Evolutionary conservation across 176 grass and related monocot species (phyloP).

Genomic region (Aegilops umbellulata): DNA sequence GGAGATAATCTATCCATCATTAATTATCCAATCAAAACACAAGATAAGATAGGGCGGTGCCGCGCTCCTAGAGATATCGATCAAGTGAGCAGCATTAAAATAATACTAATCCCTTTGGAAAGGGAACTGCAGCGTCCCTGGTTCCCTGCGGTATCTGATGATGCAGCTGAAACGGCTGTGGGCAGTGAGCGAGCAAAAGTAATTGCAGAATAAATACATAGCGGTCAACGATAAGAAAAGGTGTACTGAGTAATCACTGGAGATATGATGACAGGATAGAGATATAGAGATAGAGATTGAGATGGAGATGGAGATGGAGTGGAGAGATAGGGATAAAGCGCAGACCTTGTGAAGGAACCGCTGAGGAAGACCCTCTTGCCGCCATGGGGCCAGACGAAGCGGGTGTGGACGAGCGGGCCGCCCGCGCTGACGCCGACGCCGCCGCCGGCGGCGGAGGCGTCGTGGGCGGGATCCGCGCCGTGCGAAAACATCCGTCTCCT

Average conservation of each 20-base stretch:
- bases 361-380: conserved; percentile 82
- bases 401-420: conserved; percentile 36
- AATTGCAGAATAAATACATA: neutral
- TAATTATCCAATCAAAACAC: neutral
- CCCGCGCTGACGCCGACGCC: conserved; percentile 38
- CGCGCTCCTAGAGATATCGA: neutral
- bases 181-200: neutral
- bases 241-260: neutral
- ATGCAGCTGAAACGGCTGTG: neutral
- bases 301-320: neutral
- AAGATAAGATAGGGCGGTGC: neutral
- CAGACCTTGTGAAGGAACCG: conserved; percentile 77
- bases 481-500: conserved; percentile 60
- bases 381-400: conserved; percentile 91
- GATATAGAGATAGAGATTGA: neutral
- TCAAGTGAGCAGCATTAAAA: neutral
- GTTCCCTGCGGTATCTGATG: neutral
- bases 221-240: neutral
- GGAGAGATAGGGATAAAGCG: neutral
- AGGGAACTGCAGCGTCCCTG: neutral
- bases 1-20: neutral
- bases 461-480: conserved; percentile 58
- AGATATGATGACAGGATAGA: neutral
- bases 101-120: neutral
- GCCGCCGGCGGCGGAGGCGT: conserved; percentile 10